Conservation (phyloP, 352 stramenopile genomes). For the Pythium vanterpoolii region DNA sequence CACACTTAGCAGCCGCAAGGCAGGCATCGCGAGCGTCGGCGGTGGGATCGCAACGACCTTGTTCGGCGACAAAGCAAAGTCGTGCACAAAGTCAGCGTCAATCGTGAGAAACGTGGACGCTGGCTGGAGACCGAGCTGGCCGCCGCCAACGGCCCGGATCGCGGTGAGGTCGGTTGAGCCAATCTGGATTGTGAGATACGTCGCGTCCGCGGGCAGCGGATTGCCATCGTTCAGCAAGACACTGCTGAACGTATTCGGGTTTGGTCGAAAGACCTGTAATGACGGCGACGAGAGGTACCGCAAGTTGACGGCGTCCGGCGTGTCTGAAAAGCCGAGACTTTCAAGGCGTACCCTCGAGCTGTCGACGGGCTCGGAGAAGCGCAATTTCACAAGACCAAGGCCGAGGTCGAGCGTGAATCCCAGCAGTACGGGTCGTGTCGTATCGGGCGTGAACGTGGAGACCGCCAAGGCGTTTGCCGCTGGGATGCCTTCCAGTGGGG, state of each 20-base stretch:
- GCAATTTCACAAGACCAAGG: conserved; percentile 51
- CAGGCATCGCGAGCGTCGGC: neutral
- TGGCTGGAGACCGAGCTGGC: conserved; percentile 41
- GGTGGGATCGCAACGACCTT: conserved; percentile 23
- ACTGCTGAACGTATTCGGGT: conserved; percentile 45
- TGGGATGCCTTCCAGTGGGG: conserved; percentile 18
- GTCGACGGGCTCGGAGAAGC: conserved; percentile 68
- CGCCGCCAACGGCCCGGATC: conserved; percentile 37
- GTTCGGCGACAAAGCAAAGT: conserved; percentile 47
- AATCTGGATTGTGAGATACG: conserved; percentile 59
- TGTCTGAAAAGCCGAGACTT: conserved; percentile 43
- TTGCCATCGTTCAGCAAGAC: conserved; percentile 40
- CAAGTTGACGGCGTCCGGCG: conserved; percentile 25
- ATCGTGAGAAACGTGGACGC: conserved; percentile 54
- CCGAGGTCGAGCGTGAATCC: conserved; percentile 61
- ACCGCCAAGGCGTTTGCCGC: conserved; percentile 26
- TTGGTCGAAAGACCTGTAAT: conserved; percentile 41
- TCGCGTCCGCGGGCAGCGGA: conserved; percentile 51
- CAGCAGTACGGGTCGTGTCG: conserved; percentile 36
- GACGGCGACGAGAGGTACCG: conserved; percentile 36
- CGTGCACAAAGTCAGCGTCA: conserved; percentile 30
- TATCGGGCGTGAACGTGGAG: conserved; percentile 42
- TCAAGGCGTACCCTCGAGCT: conserved; percentile 30
- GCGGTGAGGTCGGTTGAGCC: conserved; percentile 33
- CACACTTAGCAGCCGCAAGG: conserved; percentile 30